Base-by-base conservation (phyloP, 2,329 filamentous ascomycete species). In the Penicillium decumbens region DNA sequence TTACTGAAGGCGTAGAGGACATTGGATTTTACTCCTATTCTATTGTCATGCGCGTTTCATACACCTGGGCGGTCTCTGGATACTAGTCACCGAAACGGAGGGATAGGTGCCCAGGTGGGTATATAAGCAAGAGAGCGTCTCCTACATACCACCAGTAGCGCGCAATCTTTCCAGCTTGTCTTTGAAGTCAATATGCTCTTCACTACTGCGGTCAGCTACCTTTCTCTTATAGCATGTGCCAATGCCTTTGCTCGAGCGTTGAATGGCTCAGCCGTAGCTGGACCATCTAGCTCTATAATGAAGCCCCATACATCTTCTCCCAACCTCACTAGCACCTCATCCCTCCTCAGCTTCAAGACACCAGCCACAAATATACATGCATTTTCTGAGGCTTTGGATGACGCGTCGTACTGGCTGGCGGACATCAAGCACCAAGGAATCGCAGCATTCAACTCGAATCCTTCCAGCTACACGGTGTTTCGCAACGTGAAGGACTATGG, bases 401-500 rank as follows among this genome's bases (percentile, higher is more conserved):
- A 62, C 27, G 39, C 60, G 18, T 37, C 57, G 1, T 72, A 70
- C 54, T 72, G 69, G 62, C 47, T 64, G 20, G 62, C 57, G 20
- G 50, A 57, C 25, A 70, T 71, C 29, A 45, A 50, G 25, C 66
- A 69, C 28, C 65, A 69, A 48, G 69, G 68, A 1, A 49, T 56
- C 10, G 59, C 62, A 3, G 59, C 62, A 9, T 64, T 63, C 44
- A 65, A 66, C 32, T 18, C 56, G 2, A 47, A 62, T 37, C 61
- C 62, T 7, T 59, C 60, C 7, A 41, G 41, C 15, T 65, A 65
- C 32, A 55, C 41, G 8, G 62, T 65, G 29, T 65, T 65, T 44
- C 63, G 63, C 41, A 65, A 65, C 44, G 63, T 65, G 20, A 61
- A 56, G 43, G 64, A 68, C 47, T 68, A 66, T 41, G 65, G 65